phyloP scores from a whole-genome alignment of 139 green algal species.

The Volvox reticuliferus region DNA sequence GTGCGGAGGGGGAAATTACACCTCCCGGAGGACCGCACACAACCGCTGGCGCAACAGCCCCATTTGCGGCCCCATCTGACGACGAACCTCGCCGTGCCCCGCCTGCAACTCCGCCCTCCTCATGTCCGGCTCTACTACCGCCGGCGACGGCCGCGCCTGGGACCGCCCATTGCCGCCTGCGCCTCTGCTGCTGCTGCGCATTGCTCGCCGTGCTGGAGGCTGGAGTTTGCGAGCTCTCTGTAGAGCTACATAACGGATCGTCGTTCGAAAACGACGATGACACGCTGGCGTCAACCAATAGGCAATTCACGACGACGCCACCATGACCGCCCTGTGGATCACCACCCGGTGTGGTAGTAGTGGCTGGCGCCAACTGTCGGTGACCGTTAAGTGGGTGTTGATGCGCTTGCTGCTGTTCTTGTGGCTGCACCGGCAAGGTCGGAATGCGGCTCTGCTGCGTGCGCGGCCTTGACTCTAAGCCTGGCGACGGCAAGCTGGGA shows the following conservation, averaged over 20 bases:
- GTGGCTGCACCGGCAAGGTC: not conserved
- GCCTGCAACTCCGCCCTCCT: not conserved
- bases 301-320: not conserved
- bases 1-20: too few relatives aligned
- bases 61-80: not conserved
- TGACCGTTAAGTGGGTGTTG: not conserved
- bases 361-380: not conserved
- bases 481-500: not conserved
- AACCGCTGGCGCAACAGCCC: too few relatives aligned
- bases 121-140: not conserved
- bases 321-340: not conserved
- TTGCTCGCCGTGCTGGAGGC: not conserved
- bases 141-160: not conserved
- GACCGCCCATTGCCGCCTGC: constrained; percentile 22
- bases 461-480: not conserved
- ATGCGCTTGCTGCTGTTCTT: not conserved
- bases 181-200: not conserved
- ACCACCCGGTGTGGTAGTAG: not conserved
- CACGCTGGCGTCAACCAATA: not conserved
- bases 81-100: not conserved
- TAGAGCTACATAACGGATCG: not conserved
- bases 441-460: constrained; percentile 36
- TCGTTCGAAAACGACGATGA: not conserved
- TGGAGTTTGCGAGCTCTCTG: not conserved
- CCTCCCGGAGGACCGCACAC: too few relatives aligned